Evolutionary conservation across 176 grass and related monocot genomes (phyloP), one percentile per base, ranked within the genome.

Genomic region (Lolium multiflorum): DNA sequence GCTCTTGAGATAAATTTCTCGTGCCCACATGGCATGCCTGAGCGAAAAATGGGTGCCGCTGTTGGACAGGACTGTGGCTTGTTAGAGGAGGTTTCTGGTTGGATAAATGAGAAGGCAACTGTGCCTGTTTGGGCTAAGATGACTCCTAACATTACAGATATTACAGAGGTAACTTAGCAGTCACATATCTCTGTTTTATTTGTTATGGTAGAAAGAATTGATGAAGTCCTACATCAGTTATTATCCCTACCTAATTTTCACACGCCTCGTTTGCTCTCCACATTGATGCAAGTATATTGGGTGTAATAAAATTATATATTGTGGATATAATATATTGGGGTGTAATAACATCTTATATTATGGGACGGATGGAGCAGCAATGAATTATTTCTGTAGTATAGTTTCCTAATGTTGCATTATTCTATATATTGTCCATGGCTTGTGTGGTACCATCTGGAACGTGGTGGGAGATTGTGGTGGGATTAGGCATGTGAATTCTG

Each of bases 1-100:
- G 97, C 97, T 69, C 90, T 94, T 81, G 97, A 99, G 85, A 99
- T 99, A 84, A 99, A 99, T 91, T 96, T 99, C 83, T 99, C 97
- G 37, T 99, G 97, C 52, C 97, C 97, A 73, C 97, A 99, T 90
- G 97, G 97, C 48, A 99, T 99, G 94, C 97, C 97, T 41, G 97
- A 99, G 89, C 75, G 97, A 71, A 99, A 94, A 91, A 99, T 96
- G 97, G 97, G 97, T 70, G 97, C 97, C 68, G 94, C 94, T 37
- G 97, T 99, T 81, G 97, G 97, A 46, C 97, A 99, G 90, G 94
- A 99, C 54, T 99, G 92, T 74, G 92, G 43, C 38, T 89, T 99
- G 84, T 72, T 96, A 72, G 94, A 96, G 56, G 94, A 94, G 87
- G 89, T 93, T 82, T 99, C 92, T 78, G 97, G 90, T 35, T 96